A percentile compares a stretch with the other conserved stretches of the same genome.
phyloP scores from a whole-genome alignment of 2,329 filamentous ascomycete species.

The Sporothrix humicola region DNA sequence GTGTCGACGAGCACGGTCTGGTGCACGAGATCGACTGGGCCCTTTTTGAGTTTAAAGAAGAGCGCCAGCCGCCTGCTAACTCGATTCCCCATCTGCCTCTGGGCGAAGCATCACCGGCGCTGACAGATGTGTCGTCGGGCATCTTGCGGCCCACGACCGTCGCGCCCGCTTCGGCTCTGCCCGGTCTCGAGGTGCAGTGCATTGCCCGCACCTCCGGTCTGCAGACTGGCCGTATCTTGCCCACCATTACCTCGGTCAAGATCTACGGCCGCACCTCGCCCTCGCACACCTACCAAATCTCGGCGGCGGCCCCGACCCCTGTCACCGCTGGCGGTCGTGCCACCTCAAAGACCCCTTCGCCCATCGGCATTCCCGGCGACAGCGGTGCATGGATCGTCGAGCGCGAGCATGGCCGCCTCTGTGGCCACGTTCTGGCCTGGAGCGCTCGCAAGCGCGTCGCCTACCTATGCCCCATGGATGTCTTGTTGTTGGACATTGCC shows the following conservation, averaged over 20 bases:
- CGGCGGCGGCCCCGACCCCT: neutral
- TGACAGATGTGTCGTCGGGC: slow-evolving; percentile 30
- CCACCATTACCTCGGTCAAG: slow-evolving; percentile 81
- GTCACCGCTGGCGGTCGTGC: neutral
- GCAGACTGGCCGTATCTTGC: slow-evolving; percentile 77
- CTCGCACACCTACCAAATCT: slow-evolving; percentile 70
- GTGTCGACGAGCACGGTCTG: slow-evolving; percentile 69
- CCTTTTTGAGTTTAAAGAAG: slow-evolving; percentile 77
- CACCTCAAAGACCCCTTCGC: slow-evolving; percentile 34
- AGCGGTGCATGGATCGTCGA: slow-evolving; percentile 93
- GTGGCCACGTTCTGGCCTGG: slow-evolving; percentile 90
- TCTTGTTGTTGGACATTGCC: slow-evolving; percentile 83
- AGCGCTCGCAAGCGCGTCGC: slow-evolving; percentile 79
- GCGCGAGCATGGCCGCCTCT: slow-evolving; percentile 76
- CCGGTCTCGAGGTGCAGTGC: slow-evolving; percentile 82
- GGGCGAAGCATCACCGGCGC: slow-evolving; percentile 28
- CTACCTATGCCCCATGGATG: slow-evolving; percentile 95
- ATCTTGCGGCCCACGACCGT: slow-evolving; percentile 62
- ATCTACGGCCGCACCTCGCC: slow-evolving; percentile 83
- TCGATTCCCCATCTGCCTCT: slow-evolving; percentile 58
- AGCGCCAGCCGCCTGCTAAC: slow-evolving; percentile 74
- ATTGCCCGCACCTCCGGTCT: slow-evolving; percentile 86
- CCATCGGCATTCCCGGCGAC: slow-evolving; percentile 79
- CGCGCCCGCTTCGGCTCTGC: slow-evolving; percentile 65
- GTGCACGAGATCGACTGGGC: slow-evolving; percentile 97